A percentile compares a stretch with the other conserved stretches of the same genome.
Conservation (phyloP, 1,139 yeast species). For the Casaregolazyma suthepensis region DNA sequence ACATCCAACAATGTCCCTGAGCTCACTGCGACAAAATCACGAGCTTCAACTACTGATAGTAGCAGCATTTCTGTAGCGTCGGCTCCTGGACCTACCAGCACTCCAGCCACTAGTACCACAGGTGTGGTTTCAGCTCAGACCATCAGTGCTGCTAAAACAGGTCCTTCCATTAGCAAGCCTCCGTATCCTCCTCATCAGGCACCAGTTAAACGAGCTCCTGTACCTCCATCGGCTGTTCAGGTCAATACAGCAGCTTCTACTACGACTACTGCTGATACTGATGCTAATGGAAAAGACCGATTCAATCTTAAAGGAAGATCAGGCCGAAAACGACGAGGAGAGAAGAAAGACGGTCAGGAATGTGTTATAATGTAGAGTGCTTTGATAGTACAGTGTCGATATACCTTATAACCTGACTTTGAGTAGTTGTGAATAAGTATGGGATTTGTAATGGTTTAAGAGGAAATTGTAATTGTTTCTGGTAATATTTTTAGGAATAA, state of each 20-base stretch:
- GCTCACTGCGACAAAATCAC: constrained; percentile 7
- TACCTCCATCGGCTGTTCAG: background rate
- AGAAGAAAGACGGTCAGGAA: constrained; percentile 12
- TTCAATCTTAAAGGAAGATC: constrained; percentile 4
- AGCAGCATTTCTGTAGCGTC: constrained; percentile 1
- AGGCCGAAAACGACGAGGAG: constrained; percentile 3
- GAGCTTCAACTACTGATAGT: constrained; percentile 7
- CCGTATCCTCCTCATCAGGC: background rate
- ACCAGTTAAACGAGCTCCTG: background rate
- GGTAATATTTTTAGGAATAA: too few relatives aligned
- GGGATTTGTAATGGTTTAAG: too few relatives aligned
- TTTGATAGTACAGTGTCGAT: background rate
- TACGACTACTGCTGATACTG: background rate
- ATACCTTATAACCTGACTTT: background rate
- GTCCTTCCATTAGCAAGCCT: background rate
- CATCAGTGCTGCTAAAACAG: background rate
- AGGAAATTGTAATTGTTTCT: too few relatives aligned
- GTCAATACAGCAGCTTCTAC: background rate
- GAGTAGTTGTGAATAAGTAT: background rate
- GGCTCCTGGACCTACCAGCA: background rate
- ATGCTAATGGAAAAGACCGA: background rate
- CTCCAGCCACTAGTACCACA: background rate
- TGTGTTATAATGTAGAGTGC: constrained; percentile 8
- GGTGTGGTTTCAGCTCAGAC: background rate
- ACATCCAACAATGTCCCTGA: constrained; percentile 5